These are phyloP conservation scores for Bipolaris sorokiniana DNA, from an alignment of 2,329 filamentous ascomycete species.

Conservation along the genomic window DNA sequence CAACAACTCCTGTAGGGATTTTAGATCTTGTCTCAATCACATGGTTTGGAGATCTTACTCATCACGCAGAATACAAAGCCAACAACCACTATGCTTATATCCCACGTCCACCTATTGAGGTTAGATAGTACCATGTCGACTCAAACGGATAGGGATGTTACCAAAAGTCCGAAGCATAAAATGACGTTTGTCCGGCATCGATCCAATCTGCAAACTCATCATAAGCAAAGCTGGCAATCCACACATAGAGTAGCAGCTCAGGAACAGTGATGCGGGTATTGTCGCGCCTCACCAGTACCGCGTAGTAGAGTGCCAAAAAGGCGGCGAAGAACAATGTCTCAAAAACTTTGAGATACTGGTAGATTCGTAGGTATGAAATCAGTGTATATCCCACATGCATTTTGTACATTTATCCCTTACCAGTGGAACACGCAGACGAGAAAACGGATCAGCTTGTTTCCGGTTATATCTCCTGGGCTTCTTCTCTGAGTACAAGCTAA, in stretches of 20 bases:
- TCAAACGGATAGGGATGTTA: slow-evolving; percentile 57
- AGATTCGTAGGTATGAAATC: no score
- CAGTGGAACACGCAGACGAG: slow-evolving; percentile 76
- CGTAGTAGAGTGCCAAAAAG: slow-evolving; percentile 82
- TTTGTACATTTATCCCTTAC: no score
- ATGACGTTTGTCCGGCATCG: slow-evolving; percentile 80
- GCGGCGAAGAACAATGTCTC: slow-evolving; percentile 80
- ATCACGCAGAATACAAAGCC: slow-evolving; percentile 73
- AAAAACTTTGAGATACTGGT: slow-evolving; percentile 85
- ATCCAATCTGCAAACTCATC: slow-evolving; percentile 77
- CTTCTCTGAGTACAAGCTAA: slow-evolving; percentile 76
- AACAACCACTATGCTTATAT: slow-evolving; percentile 69
- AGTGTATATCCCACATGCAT: no score
- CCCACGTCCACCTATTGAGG: slow-evolving; percentile 28
- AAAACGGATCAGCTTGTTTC: slow-evolving; percentile 55
- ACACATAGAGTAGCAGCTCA: slow-evolving; percentile 79
- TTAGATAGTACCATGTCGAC: slow-evolving; percentile 5
- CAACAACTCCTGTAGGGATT: slow-evolving; percentile 65
- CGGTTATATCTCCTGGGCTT: slow-evolving; percentile 77
- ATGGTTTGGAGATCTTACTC: slow-evolving; percentile 59
- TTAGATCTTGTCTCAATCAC: slow-evolving; percentile 2
- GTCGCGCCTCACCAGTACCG: slow-evolving; percentile 78
- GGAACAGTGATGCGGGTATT: slow-evolving; percentile 68
- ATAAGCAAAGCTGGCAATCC: slow-evolving; percentile 86
- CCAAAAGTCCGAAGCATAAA: slow-evolving; percentile 49